Evolutionary conservation across 495 filamentous ascomycete species (phyloP).

Genomic region (Achaetomiella virescens): DNA sequence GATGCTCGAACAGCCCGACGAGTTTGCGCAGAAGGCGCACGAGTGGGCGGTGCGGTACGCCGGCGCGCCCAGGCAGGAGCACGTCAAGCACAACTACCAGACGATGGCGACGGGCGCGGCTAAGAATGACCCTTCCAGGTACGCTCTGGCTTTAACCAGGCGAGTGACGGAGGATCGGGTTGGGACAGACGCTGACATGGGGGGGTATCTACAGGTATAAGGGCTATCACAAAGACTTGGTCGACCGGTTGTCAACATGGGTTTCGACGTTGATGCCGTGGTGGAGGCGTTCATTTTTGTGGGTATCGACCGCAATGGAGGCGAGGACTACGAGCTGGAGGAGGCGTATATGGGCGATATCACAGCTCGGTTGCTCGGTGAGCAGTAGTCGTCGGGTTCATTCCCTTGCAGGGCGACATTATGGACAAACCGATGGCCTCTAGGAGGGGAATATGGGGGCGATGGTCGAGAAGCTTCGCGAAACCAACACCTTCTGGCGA

Average conservation of each 20-base stretch:
- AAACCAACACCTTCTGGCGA: no score
- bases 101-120: conserved; percentile 4
- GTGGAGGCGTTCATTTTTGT: conserved; percentile 79
- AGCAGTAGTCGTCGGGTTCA: conserved; percentile 40
- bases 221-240: conserved; percentile 79
- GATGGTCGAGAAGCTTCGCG: no score
- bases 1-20: conserved; percentile 70
- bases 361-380: conserved; percentile 75
- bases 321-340: conserved; percentile 75
- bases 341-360: conserved; percentile 86
- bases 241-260: conserved; percentile 93
- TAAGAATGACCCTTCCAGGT: conserved; percentile 36
- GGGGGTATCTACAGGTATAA: conserved; percentile 56
- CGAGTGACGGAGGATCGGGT: background rate
- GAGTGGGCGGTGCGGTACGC: conserved; percentile 88
- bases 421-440: no score
- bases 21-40: conserved; percentile 75
- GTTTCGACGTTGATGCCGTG: conserved; percentile 83
- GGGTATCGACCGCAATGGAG: conserved; percentile 69
- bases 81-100: conserved; percentile 14
- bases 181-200: background rate
- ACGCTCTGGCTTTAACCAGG: conserved; percentile 11
- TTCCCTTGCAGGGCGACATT: no score
- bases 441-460: no score
- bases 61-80: conserved; percentile 55